These are phyloP conservation scores for Phytophthora sp. DNA, from an alignment of 352 stramenopile species.

Conservation along the genomic window DNA sequence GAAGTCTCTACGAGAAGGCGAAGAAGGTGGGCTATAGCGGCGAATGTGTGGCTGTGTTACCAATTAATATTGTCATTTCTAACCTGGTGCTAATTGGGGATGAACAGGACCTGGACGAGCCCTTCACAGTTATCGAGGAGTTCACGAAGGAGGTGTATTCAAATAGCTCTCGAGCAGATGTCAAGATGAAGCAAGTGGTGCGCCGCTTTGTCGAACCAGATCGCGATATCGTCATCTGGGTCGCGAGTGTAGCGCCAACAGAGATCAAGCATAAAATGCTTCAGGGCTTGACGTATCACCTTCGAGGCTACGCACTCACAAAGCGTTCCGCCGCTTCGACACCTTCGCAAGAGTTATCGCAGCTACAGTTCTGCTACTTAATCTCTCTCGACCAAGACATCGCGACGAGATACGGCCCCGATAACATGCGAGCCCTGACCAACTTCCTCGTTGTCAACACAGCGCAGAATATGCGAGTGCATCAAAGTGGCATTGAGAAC, in stretches of 20 bases:
- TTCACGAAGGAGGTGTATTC: constrained; percentile 59
- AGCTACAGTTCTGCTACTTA: constrained; percentile 57
- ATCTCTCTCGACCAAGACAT: constrained; percentile 53
- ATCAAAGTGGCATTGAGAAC: constrained; percentile 54
- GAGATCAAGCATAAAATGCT: constrained; percentile 59
- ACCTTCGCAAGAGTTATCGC: constrained; percentile 34
- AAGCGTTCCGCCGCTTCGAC: constrained; percentile 40
- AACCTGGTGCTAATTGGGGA: background rate
- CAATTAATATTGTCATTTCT: too few species aligned
- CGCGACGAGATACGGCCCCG: constrained; percentile 24
- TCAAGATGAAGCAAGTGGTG: constrained; percentile 62
- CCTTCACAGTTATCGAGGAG: constrained; percentile 62
- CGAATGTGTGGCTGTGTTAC: too few species aligned
- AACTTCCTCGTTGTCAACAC: constrained; percentile 51
- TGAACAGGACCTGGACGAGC: constrained; percentile 31
- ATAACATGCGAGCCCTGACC: constrained; percentile 41
- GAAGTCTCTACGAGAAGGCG: constrained; percentile 33
- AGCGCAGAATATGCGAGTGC: constrained; percentile 44
- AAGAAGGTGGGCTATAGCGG: constrained; percentile 30
- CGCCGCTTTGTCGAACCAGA: constrained; percentile 60
- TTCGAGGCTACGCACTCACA: constrained; percentile 64
- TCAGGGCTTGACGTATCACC: constrained; percentile 41
- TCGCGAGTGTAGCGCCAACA: constrained; percentile 52
- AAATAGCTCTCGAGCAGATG: constrained; percentile 52
- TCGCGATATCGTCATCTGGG: constrained; percentile 67